A percentile compares a stretch with the other conserved stretches of the same genome.
phyloP scores from a whole-genome alignment of 1,284 basidiomycete species.

The Leccinum subrobustum region DNA sequence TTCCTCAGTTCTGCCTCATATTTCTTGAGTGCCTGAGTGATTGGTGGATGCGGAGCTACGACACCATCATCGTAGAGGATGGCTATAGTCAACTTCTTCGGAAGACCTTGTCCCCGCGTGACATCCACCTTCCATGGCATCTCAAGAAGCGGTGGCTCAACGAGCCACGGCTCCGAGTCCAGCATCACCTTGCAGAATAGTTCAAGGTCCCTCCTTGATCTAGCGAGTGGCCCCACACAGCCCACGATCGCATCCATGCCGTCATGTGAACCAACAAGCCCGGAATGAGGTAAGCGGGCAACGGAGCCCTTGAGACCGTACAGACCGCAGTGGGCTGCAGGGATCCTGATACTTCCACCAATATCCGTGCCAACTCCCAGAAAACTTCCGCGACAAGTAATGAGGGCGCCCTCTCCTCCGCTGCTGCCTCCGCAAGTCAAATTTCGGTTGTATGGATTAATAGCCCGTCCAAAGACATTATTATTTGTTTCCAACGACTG shows the following conservation, averaged over 20 bases:
- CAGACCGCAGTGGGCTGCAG: slow-evolving; percentile 44
- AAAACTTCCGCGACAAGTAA: slow-evolving; percentile 55
- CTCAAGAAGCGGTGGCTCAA: slow-evolving; percentile 51
- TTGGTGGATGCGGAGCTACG: slow-evolving; percentile 54
- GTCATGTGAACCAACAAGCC: slow-evolving; percentile 50
- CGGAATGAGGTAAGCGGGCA: slow-evolving; percentile 49
- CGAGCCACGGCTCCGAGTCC: slow-evolving; percentile 50
- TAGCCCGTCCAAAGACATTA: slow-evolving; percentile 51
- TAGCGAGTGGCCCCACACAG: slow-evolving; percentile 52
- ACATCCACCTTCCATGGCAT: slow-evolving; percentile 52
- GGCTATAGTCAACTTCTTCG: slow-evolving; percentile 48
- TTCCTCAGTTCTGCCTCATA: slow-evolving; percentile 43
- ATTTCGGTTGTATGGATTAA: slow-evolving; percentile 54
- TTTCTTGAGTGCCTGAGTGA: slow-evolving; percentile 44
- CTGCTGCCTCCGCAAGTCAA: slow-evolving; percentile 59
- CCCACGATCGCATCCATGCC: slow-evolving; percentile 55
- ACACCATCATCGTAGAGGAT: slow-evolving; percentile 56
- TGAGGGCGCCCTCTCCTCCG: slow-evolving; percentile 61
- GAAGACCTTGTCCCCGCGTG: slow-evolving; percentile 36
- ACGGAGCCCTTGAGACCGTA: slow-evolving; percentile 57
- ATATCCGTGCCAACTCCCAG: slow-evolving; percentile 64
- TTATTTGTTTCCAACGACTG: slow-evolving; percentile 50
- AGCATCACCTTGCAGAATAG: slow-evolving; percentile 54
- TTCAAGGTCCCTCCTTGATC: slow-evolving; percentile 50
- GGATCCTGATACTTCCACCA: slow-evolving; percentile 44